Evolutionary conservation across 179 eudicot species (phyloP).

Genomic region (Amaranthus tricolor): DNA sequence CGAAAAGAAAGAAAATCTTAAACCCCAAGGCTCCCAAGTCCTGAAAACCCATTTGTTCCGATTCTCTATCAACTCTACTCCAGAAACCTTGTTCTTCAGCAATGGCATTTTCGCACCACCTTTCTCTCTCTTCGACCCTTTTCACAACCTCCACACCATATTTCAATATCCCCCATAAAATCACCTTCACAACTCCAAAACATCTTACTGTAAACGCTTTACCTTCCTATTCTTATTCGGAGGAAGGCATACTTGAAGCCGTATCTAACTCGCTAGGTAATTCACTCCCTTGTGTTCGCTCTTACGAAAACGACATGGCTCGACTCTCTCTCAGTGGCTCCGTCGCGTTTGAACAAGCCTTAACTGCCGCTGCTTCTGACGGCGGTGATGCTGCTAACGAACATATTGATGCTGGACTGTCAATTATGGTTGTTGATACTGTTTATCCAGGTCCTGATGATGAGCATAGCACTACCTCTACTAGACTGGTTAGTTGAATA

Average conservation of each 20-base stretch:
- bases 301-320: slow-evolving; percentile 76
- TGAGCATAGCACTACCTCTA: slow-evolving; percentile 63
- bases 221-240: slow-evolving; percentile 22
- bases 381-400: slow-evolving; percentile 78
- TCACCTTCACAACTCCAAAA: slow-evolving; percentile 9
- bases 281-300: slow-evolving; percentile 60
- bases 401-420: slow-evolving; percentile 47
- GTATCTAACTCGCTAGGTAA: slow-evolving; percentile 35
- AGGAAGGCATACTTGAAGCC: slow-evolving; percentile 54
- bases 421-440: slow-evolving; percentile 80
- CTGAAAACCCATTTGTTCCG: no score
- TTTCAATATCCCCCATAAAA: slow-evolving; percentile 15
- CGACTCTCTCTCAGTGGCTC: slow-evolving; percentile 67
- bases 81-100: slow-evolving; percentile 4
- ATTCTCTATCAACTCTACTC: neutral
- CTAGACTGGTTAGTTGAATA: slow-evolving; percentile 58
- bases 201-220: slow-evolving; percentile 8
- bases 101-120: slow-evolving; percentile 22
- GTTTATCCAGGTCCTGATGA: slow-evolving; percentile 59
- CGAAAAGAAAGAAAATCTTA: no score
- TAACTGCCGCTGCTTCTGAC: slow-evolving; percentile 92
- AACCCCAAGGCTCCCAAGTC: no score
- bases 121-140: slow-evolving; percentile 15
- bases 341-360: slow-evolving; percentile 61
- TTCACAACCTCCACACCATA: slow-evolving; percentile 9